These are phyloP conservation scores for Soucietia sequanensis DNA, from an alignment of 805 yeast genomes.

Conservation along the genomic window DNA sequence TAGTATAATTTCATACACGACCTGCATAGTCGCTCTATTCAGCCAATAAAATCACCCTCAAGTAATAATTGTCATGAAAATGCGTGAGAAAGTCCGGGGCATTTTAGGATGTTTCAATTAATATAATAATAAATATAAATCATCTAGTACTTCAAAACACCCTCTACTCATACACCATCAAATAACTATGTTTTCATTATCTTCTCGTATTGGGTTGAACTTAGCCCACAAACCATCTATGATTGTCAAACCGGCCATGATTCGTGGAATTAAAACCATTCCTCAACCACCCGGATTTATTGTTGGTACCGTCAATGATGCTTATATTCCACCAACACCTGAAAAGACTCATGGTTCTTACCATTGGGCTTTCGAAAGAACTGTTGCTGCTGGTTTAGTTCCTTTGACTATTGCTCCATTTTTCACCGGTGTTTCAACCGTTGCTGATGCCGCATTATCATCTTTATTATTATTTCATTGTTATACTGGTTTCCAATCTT, in stretches of 20 bases:
- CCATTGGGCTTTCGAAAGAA: slow-evolving; percentile 73
- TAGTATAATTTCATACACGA: not conserved
- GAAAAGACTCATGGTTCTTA: slow-evolving; percentile 61
- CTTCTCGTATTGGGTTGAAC: slow-evolving; percentile 33
- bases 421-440: slow-evolving; percentile 49
- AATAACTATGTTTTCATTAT: slow-evolving; percentile 23
- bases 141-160: no score
- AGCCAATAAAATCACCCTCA: slow-evolving; percentile 11
- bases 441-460: slow-evolving; percentile 56
- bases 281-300: slow-evolving; percentile 75
- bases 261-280: slow-evolving; percentile 44
- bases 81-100: slow-evolving; percentile 15
- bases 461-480: slow-evolving; percentile 60
- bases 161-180: no score
- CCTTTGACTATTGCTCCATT: slow-evolving; percentile 67
- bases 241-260: slow-evolving; percentile 16
- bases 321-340: slow-evolving; percentile 59
- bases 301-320: slow-evolving; percentile 71
- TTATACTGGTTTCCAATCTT: slow-evolving; percentile 70
- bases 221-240: slow-evolving; percentile 11
- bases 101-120: no score
- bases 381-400: slow-evolving; percentile 56
- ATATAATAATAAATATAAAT: no score
- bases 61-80: slow-evolving; percentile 10
- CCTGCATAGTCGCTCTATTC: slow-evolving; percentile 2